Evolutionary conservation across 2,329 filamentous ascomycete species (phyloP).

Genomic region (Helminthosporium solani): DNA sequence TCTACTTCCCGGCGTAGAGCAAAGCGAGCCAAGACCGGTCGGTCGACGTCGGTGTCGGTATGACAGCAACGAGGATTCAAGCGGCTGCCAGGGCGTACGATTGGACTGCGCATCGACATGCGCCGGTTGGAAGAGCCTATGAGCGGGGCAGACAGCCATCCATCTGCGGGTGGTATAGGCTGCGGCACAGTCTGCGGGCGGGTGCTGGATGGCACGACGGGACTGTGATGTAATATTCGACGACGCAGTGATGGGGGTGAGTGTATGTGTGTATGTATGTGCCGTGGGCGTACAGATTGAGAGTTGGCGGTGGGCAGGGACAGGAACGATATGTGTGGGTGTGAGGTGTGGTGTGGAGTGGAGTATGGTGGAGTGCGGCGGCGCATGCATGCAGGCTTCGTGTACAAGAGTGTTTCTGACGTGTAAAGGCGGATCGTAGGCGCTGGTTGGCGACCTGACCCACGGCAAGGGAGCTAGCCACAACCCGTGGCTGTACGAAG

Average conservation of each 20-base stretch:
- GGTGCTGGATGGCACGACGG: not conserved
- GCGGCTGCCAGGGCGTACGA: constrained; percentile 31
- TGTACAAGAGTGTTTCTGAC: no score
- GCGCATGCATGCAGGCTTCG: not conserved
- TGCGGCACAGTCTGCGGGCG: no score
- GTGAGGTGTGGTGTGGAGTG: not conserved
- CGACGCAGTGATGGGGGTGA: not conserved
- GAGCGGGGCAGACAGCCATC: constrained; percentile 27
- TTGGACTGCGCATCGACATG: constrained; percentile 27
- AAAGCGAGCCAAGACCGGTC: constrained; percentile 11
- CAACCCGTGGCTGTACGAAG: no score
- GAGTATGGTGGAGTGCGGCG: not conserved
- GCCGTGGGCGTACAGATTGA: not conserved
- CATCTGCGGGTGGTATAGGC: constrained; percentile 17
- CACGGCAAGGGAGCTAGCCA: no score
- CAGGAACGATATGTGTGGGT: no score
- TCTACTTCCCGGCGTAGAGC: not conserved
- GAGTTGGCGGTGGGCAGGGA: not conserved
- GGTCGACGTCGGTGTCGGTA: constrained; percentile 8
- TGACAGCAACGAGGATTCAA: not conserved
- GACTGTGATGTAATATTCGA: not conserved
- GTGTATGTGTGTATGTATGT: not conserved
- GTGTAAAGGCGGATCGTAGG: no score
- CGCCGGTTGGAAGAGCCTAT: constrained; percentile 34
- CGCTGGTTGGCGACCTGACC: no score